Evolutionary conservation across 1,284 basidiomycete species (phyloP).

Genomic region (Ceratobasidium sp.): DNA sequence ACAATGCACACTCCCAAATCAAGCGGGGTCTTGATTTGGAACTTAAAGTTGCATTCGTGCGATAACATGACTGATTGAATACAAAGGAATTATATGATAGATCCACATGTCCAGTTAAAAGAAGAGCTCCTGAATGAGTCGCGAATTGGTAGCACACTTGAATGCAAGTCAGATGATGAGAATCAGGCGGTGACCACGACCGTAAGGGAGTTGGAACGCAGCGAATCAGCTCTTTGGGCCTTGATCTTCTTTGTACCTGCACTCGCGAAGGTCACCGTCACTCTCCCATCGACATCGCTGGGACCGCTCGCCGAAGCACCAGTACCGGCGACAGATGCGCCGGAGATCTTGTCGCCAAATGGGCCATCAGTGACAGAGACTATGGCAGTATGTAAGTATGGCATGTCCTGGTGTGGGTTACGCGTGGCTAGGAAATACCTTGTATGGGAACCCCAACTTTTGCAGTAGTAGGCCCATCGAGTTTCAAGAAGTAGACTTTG

Average conservation of each 20-base stretch:
- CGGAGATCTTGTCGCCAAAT: background rate
- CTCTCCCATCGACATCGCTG: background rate
- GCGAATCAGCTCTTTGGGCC: constrained; percentile 10
- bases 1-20: constrained; percentile 23
- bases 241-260: constrained; percentile 22
- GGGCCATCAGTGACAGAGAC: constrained; percentile 19
- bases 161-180: too few relatives aligned
- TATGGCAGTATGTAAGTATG: background rate
- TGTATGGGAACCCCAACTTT: constrained; percentile 20
- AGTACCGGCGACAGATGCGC: constrained; percentile 26
- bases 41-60: background rate
- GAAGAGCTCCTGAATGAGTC: too few relatives aligned
- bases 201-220: constrained; percentile 15
- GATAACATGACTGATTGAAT: background rate
- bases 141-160: too few relatives aligned
- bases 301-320: background rate
- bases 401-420: too few relatives aligned
- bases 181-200: background rate
- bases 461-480: constrained; percentile 18
- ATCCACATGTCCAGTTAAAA: too few relatives aligned
- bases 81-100: background rate
- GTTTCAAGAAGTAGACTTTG: constrained; percentile 22
- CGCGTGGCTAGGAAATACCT: background rate
- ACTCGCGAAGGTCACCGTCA: constrained; percentile 3
- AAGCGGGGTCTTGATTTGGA: background rate